Percentiles rank a stretch among this genome's conserved stretches.
Conservation (phyloP, 2,329 filamentous ascomycete genomes). For the Stemphylium vesicarium region DNA sequence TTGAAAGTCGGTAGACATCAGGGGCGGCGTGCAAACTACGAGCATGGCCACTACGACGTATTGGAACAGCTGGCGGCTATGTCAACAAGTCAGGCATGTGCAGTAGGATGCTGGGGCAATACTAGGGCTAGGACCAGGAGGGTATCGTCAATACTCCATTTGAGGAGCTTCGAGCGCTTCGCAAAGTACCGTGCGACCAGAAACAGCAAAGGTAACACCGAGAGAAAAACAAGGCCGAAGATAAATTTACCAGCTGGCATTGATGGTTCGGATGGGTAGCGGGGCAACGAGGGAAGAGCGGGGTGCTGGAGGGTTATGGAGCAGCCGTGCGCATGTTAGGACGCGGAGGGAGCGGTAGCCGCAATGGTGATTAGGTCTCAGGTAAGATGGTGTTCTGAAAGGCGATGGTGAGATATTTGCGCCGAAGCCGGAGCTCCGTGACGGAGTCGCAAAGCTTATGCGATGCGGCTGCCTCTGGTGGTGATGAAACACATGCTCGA, state of each 20-base stretch:
- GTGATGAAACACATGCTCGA: slow-evolving; percentile 23
- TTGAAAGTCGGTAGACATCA: neutral
- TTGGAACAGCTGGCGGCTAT: slow-evolving; percentile 18
- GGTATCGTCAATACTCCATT: slow-evolving; percentile 30
- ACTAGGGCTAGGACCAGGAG: slow-evolving; percentile 31
- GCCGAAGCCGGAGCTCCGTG: neutral
- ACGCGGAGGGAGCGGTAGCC: slow-evolving; percentile 2
- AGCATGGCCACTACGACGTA: slow-evolving; percentile 24
- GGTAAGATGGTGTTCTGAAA: slow-evolving; percentile 4
- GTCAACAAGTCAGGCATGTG: neutral
- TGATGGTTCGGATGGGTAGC: neutral
- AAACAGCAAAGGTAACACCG: slow-evolving; percentile 25
- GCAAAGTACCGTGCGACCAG: slow-evolving; percentile 25
- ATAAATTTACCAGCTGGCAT: slow-evolving; percentile 21
- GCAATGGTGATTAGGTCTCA: slow-evolving; percentile 7
- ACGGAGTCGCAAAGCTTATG: neutral
- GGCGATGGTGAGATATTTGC: neutral
- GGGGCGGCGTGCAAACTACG: slow-evolving; percentile 20
- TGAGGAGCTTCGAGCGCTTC: slow-evolving; percentile 25
- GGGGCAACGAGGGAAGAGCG: slow-evolving; percentile 1
- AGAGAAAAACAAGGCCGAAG: slow-evolving; percentile 22
- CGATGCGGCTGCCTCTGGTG: slow-evolving; percentile 8
- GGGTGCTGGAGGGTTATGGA: slow-evolving; percentile 7
- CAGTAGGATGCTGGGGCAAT: neutral
- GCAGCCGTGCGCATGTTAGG: slow-evolving; percentile 13